Evolutionary conservation across 2,329 filamentous ascomycete species (phyloP).

Genomic region (Alternaria metachromatica): DNA sequence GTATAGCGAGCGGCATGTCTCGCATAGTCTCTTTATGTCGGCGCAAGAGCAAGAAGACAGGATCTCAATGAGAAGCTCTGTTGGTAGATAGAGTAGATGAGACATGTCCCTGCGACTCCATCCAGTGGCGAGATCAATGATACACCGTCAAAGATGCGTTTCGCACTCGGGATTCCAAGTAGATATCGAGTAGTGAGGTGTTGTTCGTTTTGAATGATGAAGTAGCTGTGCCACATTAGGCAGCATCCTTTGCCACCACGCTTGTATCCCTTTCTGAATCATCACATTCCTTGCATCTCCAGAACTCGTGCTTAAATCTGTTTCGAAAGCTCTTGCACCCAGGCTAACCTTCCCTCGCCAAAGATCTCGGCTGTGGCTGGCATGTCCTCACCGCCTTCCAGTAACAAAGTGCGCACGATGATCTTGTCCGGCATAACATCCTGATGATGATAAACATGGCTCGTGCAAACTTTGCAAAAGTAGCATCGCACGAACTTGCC

Average conservation of each 20-base stretch:
- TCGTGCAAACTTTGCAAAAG: slow-evolving; percentile 49
- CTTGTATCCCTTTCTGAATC: background rate
- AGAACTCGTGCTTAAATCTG: background rate
- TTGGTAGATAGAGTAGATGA: background rate
- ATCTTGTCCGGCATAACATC: slow-evolving; percentile 50
- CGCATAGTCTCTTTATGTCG: background rate
- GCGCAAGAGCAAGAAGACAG: background rate
- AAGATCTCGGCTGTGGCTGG: slow-evolving; percentile 49
- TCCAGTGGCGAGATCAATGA: background rate
- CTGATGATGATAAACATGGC: slow-evolving; percentile 51
- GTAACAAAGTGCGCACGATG: slow-evolving; percentile 49
- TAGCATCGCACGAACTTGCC: slow-evolving; percentile 48
- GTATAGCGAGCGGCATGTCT: background rate
- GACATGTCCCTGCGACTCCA: background rate
- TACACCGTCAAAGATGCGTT: background rate
- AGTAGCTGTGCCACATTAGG: background rate
- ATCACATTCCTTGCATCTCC: background rate
- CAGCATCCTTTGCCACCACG: background rate
- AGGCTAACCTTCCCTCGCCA: slow-evolving; percentile 43
- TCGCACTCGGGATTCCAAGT: background rate
- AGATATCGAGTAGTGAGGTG: background rate
- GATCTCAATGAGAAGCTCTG: background rate
- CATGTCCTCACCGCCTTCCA: slow-evolving; percentile 46
- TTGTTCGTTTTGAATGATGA: background rate
- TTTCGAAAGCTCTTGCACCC: slow-evolving; percentile 37